Base-by-base conservation (phyloP, 306 rosid genomes). In the Cucurbita ficifolia region DNA sequence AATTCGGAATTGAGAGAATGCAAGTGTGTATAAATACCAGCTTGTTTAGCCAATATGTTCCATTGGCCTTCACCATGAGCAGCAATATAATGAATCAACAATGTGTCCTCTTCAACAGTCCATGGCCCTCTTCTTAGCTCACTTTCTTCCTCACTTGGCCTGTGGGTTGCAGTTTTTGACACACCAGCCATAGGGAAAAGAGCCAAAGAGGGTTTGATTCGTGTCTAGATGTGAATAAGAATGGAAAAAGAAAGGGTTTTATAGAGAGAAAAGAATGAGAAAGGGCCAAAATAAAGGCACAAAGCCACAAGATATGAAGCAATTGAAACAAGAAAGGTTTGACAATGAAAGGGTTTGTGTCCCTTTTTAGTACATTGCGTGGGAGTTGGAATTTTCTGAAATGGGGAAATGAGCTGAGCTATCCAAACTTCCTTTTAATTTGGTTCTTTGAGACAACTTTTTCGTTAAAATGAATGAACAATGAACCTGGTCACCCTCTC, bases 91-190 rank as follows among this genome's bases (percentile, higher is more conserved):
- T 40, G 61, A 43, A 56, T 38, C 19, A 73, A 60, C 21, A 36
- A 38, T 9, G 62, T 22, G 8, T 73, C 76, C 24, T 73, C 76
- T 54, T 56, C 76, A 21, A 53, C 14, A 10, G 76, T 73, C 76
- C 76, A 73, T 54, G 76, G 76, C 33, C 76, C 76, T 73, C 76
- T 73, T 42, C 76, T 73, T 45, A 72, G 18, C 14, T 72, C 76
- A 53, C 60, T 72, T 18, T 72, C 76, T 53, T 72, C 76, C 55
- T 5, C 72, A 12, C 1, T 45, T 16, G 35, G 60, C 13, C 35
- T 60, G 11, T 35, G 36, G 21, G 8, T 16, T 36, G 40, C 36
- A 43, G 38, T 65, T 5, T 10, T 65, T 6, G 52, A 10, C 33
- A 40, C 1, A 42, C 8, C 14, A 7, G 2, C 72, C 72, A 67